phyloP scores from a whole-genome alignment of 2,329 filamentous ascomycete species.

The Leptographium procerum region DNA sequence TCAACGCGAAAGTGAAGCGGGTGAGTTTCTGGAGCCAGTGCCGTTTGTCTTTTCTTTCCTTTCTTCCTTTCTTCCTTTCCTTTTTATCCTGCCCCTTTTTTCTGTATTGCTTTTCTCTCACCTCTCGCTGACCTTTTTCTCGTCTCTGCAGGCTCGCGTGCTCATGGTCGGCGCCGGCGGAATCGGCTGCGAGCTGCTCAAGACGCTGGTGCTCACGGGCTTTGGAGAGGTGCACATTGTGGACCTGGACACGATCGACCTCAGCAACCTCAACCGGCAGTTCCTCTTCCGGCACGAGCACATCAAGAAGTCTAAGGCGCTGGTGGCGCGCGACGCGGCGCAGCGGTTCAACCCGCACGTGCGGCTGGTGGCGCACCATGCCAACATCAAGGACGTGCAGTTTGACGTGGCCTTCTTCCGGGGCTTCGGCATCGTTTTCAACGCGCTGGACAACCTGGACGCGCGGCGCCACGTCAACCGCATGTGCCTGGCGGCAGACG shows the following conservation, averaged over 20 bases:
- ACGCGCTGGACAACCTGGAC: conserved; percentile 91
- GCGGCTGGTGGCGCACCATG: conserved; percentile 79
- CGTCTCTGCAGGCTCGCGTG: conserved; percentile 56
- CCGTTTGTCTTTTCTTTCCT: too few species aligned
- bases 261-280: conserved; percentile 94
- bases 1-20: conserved; percentile 58
- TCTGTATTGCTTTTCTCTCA: not conserved
- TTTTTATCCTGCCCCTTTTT: not conserved
- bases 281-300: conserved; percentile 95
- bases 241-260: conserved; percentile 94
- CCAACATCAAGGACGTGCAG: conserved; percentile 81
- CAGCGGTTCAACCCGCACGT: conserved; percentile 81
- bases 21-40: conserved; percentile 35
- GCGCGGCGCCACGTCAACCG: conserved; percentile 90
- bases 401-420: conserved; percentile 88
- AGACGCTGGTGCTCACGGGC: conserved; percentile 85
- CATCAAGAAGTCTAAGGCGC: conserved; percentile 92
- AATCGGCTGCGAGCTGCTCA: conserved; percentile 94
- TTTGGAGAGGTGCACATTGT: conserved; percentile 92
- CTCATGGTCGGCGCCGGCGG: conserved; percentile 93
- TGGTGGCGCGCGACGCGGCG: conserved; percentile 68
- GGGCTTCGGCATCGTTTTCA: conserved; percentile 78
- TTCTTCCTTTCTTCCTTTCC: too few species aligned
- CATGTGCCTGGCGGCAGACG: conserved; percentile 87
- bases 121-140: conserved; percentile 21